Conservation (phyloP, 768 basidiomycete genomes). For the Tricholoma sp. region DNA sequence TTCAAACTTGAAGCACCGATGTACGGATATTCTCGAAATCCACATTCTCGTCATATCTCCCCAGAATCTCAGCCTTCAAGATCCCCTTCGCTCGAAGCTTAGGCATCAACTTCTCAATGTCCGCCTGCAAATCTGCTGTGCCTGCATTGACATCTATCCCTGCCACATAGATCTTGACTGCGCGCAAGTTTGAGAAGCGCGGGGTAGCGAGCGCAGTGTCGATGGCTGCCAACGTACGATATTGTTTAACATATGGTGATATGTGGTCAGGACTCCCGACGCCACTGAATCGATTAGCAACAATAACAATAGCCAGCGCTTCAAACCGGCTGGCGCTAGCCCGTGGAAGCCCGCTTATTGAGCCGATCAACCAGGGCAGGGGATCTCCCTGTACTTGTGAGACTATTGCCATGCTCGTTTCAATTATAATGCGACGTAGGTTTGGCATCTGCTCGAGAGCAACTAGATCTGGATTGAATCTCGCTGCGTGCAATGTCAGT, state of each 20-base stretch:
- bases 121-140: background rate
- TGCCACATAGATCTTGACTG: background rate
- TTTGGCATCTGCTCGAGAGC: background rate
- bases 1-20: background rate
- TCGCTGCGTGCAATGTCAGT: background rate
- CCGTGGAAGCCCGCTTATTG: background rate
- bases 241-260: too few relatives aligned
- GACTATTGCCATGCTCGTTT: too few relatives aligned
- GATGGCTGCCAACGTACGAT: background rate
- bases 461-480: background rate
- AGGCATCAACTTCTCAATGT: background rate
- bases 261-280: background rate
- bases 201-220: background rate
- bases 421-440: background rate
- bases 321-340: background rate
- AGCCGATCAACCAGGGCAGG: background rate
- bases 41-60: background rate
- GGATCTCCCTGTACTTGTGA: background rate
- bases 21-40: background rate
- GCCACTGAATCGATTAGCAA: background rate
- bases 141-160: background rate
- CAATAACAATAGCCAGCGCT: background rate
- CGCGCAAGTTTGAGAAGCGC: background rate
- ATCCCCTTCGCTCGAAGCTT: background rate
- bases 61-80: background rate